A percentile compares a stretch with the other conserved stretches of the same genome.
Conservation (phyloP, 768 basidiomycete species). For the Hortiboletus flavorubellus region DNA sequence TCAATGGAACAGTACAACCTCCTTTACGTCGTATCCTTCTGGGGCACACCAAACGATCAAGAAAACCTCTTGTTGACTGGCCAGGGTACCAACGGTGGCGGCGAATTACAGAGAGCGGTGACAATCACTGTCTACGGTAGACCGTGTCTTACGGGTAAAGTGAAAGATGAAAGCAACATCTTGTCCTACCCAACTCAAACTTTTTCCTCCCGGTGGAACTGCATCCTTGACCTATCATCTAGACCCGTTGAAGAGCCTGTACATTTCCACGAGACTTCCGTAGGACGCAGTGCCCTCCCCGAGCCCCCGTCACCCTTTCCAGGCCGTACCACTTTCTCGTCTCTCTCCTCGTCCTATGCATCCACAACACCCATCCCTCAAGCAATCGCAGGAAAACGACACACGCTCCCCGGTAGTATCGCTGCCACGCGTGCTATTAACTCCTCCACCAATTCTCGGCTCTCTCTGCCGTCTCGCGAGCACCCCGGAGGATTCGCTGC, state of each 20-base stretch:
- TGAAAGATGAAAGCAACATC: constrained; percentile 13
- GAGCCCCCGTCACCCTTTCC: constrained; percentile 84
- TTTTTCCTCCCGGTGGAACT: constrained; percentile 90
- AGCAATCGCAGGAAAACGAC: constrained; percentile 56
- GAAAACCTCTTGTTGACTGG: constrained; percentile 35
- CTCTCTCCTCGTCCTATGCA: constrained; percentile 26
- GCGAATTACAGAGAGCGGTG: constrained; percentile 70
- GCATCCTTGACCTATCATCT: constrained; percentile 72
- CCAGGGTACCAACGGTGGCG: constrained; percentile 30
- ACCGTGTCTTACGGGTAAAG: constrained; percentile 47
- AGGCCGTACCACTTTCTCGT: constrained; percentile 27
- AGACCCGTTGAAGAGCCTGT: constrained; percentile 22
- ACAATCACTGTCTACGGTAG: constrained; percentile 76
- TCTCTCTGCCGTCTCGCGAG: constrained; percentile 30
- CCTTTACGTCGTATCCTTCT: constrained; percentile 84
- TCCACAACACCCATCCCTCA: constrained; percentile 22
- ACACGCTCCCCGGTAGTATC: constrained; percentile 43
- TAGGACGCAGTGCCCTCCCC: constrained; percentile 48
- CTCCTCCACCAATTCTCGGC: constrained; percentile 14
- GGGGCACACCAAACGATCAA: constrained; percentile 58
- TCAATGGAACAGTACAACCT: constrained; percentile 83
- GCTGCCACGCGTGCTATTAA: constrained; percentile 31
- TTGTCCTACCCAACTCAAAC: constrained; percentile 60
- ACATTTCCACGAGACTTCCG: constrained; percentile 15
- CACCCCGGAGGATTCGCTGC: constrained; percentile 13